These are phyloP conservation scores for Diddensiella santjacobensis DNA, from an alignment of 805 yeast genomes.

Conservation along the genomic window DNA sequence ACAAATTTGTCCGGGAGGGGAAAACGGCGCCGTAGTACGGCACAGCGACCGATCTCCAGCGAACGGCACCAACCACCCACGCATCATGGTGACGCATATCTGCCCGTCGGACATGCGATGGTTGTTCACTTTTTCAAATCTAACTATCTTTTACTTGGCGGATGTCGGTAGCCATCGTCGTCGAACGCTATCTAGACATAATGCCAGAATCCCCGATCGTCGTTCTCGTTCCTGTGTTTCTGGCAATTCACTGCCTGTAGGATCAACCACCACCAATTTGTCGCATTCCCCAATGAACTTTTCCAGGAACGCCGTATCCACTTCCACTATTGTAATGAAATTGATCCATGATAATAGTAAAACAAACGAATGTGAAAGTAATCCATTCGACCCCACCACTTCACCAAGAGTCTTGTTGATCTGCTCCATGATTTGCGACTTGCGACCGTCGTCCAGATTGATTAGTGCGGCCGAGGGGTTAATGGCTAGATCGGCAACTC, in stretches of 20 bases:
- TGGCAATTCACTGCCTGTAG: slow-evolving; percentile 1
- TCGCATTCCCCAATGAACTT: slow-evolving; percentile 34
- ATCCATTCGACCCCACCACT: slow-evolving; percentile 18
- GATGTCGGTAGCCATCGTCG: slow-evolving; percentile 9
- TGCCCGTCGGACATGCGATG: too few species aligned
- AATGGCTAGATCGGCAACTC: slow-evolving; percentile 7
- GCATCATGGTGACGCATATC: too few species aligned
- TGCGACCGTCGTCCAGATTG: slow-evolving; percentile 41
- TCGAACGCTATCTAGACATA: slow-evolving; percentile 18
- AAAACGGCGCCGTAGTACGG: too few species aligned
- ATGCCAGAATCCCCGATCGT: slow-evolving; percentile 11
- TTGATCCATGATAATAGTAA: slow-evolving; percentile 55
- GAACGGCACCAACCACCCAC: too few species aligned
- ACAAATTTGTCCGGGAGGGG: too few species aligned
- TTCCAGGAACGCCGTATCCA: slow-evolving; percentile 31
- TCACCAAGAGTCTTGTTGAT: slow-evolving; percentile 28
- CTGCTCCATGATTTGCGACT: slow-evolving; percentile 42
- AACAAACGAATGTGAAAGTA: slow-evolving; percentile 32
- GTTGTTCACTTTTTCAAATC: too few species aligned
- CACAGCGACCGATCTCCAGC: too few species aligned
- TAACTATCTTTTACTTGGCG: too few species aligned
- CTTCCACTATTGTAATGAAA: slow-evolving; percentile 41
- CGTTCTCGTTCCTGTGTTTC: slow-evolving; percentile 5
- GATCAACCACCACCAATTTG: slow-evolving; percentile 27
- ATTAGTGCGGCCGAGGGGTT: slow-evolving; percentile 33